A percentile compares a stretch with the other conserved stretches of the same genome.
phyloP scores from a whole-genome alignment of 331 rosid species.

The Malus hybrid region DNA sequence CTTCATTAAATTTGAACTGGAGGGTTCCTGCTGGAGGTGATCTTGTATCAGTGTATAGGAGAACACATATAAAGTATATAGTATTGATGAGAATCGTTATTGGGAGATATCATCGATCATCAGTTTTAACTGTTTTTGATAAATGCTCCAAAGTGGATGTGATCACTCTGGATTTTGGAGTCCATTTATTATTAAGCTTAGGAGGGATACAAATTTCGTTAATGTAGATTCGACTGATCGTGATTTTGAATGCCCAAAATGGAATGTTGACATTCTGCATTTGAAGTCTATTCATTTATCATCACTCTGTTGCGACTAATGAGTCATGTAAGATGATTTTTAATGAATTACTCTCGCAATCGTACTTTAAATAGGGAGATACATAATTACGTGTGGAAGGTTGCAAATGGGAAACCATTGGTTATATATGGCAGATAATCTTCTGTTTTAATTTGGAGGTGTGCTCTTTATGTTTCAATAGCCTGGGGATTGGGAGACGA shows the following conservation, averaged over 20 bases:
- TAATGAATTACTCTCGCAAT: background rate
- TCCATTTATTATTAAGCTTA: background rate
- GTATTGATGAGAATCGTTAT: background rate
- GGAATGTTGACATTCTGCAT: background rate
- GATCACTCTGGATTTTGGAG: background rate
- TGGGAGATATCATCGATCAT: background rate
- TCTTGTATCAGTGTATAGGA: background rate
- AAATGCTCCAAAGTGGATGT: background rate
- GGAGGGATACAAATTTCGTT: background rate
- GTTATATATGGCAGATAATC: background rate
- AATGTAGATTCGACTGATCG: background rate
- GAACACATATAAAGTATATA: background rate
- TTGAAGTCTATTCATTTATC: background rate
- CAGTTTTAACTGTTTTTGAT: background rate
- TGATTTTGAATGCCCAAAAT: background rate
- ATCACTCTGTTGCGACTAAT: background rate
- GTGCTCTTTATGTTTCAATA: background rate
- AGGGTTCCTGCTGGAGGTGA: background rate
- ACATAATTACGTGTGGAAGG: background rate
- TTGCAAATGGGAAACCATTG: background rate
- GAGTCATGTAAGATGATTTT: background rate
- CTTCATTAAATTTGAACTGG: background rate
- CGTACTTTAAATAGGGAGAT: background rate
- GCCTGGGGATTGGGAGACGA: background rate
- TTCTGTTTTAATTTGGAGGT: background rate